Evolutionary conservation across 1,139 yeast genomes (phyloP).

Genomic region (Wickerhamomyces sp.): DNA sequence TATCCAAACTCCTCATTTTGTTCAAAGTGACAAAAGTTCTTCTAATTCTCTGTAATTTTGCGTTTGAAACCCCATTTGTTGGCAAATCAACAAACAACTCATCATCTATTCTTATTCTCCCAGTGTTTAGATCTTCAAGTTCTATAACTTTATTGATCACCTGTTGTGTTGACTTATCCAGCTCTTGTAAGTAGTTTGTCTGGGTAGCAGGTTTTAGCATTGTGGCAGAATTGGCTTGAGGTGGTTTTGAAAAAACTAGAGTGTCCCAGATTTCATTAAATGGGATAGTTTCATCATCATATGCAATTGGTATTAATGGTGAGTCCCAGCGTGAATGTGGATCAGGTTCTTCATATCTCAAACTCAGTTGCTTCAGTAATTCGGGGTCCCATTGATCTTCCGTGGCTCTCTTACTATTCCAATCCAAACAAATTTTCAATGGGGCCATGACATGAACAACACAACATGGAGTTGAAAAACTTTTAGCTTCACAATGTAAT

Average conservation of each 20-base stretch:
- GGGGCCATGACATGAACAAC: conserved; percentile 77
- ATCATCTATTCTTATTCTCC: conserved; percentile 42
- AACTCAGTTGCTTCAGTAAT: conserved; percentile 61
- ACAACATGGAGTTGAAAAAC: conserved; percentile 75
- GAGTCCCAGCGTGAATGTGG: conserved; percentile 88
- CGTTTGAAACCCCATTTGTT: conserved; percentile 53
- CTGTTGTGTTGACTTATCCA: conserved; percentile 67
- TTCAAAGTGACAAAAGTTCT: conserved; percentile 78
- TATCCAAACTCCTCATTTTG: conserved; percentile 66
- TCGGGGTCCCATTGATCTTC: conserved; percentile 60
- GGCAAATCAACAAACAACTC: conserved; percentile 58
- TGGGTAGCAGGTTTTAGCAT: conserved; percentile 66
- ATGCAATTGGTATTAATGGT: conserved; percentile 71
- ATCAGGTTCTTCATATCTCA: conserved; percentile 94
- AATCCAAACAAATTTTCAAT: conserved; percentile 50
- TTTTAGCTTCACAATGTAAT: conserved; percentile 88
- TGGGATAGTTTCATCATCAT: conserved; percentile 55
- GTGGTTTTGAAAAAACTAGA: conserved; percentile 56
- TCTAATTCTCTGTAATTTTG: conserved; percentile 78
- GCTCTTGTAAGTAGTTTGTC: conserved; percentile 70
- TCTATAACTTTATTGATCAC: conserved; percentile 57
- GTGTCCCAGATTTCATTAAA: conserved; percentile 70
- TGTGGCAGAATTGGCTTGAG: conserved; percentile 75
- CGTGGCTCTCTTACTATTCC: conserved; percentile 43
- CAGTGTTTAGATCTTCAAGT: conserved; percentile 51